These are phyloP conservation scores for Pouteria campechiana DNA, from an alignment of 179 eudicot species.

Conservation along the genomic window DNA sequence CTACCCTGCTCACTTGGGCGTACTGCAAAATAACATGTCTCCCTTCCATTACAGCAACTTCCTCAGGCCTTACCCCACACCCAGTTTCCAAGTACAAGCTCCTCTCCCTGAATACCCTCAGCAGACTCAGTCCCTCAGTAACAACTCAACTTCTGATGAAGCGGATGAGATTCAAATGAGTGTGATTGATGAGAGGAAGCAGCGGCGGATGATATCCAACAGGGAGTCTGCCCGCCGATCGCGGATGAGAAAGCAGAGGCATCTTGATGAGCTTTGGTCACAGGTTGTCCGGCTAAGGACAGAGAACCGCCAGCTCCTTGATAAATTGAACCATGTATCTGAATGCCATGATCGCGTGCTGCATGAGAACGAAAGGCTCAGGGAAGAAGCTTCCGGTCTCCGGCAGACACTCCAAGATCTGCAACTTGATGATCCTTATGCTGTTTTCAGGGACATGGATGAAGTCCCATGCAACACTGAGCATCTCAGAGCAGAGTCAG, in stretches of 20 bases:
- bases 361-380: slow-evolving; percentile 68
- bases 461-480: slow-evolving; percentile 36
- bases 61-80: slow-evolving; percentile 40
- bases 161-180: slow-evolving; percentile 79
- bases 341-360: slow-evolving; percentile 53
- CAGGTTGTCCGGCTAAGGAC: slow-evolving; percentile 84
- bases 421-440: slow-evolving; percentile 61
- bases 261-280: slow-evolving; percentile 91
- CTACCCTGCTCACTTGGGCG: slow-evolving; percentile 23
- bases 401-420: slow-evolving; percentile 64
- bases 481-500: slow-evolving; percentile 36
- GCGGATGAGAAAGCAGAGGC: slow-evolving; percentile 94
- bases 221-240: slow-evolving; percentile 95
- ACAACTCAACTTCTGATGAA: slow-evolving; percentile 83
- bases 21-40: slow-evolving; percentile 20
- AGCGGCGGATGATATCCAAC: slow-evolving; percentile 96
- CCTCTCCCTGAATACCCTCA: slow-evolving; percentile 44
- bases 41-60: slow-evolving; percentile 30
- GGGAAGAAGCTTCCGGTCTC: slow-evolving; percentile 61
- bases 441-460: slow-evolving; percentile 39
- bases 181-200: slow-evolving; percentile 84
- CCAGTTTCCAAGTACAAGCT: too few species aligned
- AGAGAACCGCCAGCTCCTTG: slow-evolving; percentile 75
- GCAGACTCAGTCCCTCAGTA: slow-evolving; percentile 40
- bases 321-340: slow-evolving; percentile 47